Evolutionary conservation across 148 eudicot genomes (phyloP), one percentile per base, ranked within the genome.

Genomic region (Vaccinium macrocarpon): DNA sequence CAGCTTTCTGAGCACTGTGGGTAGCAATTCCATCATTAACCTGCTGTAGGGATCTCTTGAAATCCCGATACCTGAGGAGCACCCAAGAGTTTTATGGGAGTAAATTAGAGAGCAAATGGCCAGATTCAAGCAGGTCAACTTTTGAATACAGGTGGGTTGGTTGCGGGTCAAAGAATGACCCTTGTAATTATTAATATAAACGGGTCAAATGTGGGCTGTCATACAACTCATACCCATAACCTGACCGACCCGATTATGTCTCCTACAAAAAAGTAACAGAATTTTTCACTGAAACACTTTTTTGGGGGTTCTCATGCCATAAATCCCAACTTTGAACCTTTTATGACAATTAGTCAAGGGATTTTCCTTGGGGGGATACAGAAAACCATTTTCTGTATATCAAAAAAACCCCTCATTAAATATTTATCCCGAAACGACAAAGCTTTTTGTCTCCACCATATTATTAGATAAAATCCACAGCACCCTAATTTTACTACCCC

Each of bases 41-140:
- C 85, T 93, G 99, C 88, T 91, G 96, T 87, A 97, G 92, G 51
- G 93, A 91, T 89, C 87, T 92, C 85, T 93, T 93, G 82, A 97
- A 95, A 88, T 95, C 98, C 83, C 97, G 90, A 89, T 97, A 97
- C 90, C 99, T 97, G 91, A 18, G 55, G 32, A 55, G 29, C 85
- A 88, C 8, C 29, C 82, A 52, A 70, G 64, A 61, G 57, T 52
- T 62, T 12, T 51, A 46, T 27, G 21, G 61, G 42, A 71, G 38
- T 68, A 27, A 68, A 27, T 64, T 10, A 68, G 73, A 68, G 73
- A 38, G 73, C 42, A 68, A 4, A 68, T 68, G 68, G 70, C 32
- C 70, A 64, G 29, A 64, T 64, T 62, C 70, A 62, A 68, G 38
- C 73, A 68, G 73, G 73, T 27, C 73, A 66, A 5, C 13, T 23